Evolutionary conservation across 441 rosid genomes (phyloP).

Genomic region (Adansonia rubrostipa): DNA sequence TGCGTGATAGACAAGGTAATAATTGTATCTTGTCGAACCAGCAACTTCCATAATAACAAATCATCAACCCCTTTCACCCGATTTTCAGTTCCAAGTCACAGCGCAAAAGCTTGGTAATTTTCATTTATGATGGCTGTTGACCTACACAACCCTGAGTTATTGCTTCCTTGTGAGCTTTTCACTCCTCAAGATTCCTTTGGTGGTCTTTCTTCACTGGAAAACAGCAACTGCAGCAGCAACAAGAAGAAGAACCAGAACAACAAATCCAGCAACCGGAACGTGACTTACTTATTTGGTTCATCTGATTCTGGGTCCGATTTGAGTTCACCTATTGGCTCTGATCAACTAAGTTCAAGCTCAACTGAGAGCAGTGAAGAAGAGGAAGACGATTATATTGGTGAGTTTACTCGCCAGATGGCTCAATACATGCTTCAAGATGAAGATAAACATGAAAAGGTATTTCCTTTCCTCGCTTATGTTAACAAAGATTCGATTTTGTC

Average conservation of each 20-base stretch:
- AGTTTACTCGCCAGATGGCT: slow-evolving; percentile 86
- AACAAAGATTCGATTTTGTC: background rate
- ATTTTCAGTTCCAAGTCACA: slow-evolving; percentile 5
- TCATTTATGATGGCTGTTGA: slow-evolving; percentile 54
- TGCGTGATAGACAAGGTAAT: slow-evolving; percentile 15
- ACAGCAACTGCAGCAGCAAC: background rate
- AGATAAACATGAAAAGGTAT: slow-evolving; percentile 49
- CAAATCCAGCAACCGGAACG: slow-evolving; percentile 2
- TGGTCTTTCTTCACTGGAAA: background rate
- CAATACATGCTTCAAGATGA: slow-evolving; percentile 78
- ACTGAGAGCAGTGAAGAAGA: slow-evolving; percentile 41
- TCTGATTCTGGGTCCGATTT: slow-evolving; percentile 39
- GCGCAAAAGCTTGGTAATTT: background rate
- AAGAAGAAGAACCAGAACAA: background rate
- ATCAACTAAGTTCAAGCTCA: slow-evolving; percentile 34
- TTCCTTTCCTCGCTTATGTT: slow-evolving; percentile 12
- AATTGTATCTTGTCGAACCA: slow-evolving; percentile 28
- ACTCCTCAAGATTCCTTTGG: slow-evolving; percentile 19
- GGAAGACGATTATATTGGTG: slow-evolving; percentile 56
- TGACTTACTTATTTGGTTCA: slow-evolving; percentile 26
- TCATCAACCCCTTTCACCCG: slow-evolving; percentile 20
- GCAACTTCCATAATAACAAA: slow-evolving; percentile 23
- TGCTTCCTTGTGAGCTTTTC: slow-evolving; percentile 31
- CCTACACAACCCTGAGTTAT: slow-evolving; percentile 35
- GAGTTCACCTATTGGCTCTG: slow-evolving; percentile 40